These are phyloP conservation scores for Fomitopsis schrenkii DNA, from an alignment of 1,284 basidiomycete genomes.

Conservation along the genomic window DNA sequence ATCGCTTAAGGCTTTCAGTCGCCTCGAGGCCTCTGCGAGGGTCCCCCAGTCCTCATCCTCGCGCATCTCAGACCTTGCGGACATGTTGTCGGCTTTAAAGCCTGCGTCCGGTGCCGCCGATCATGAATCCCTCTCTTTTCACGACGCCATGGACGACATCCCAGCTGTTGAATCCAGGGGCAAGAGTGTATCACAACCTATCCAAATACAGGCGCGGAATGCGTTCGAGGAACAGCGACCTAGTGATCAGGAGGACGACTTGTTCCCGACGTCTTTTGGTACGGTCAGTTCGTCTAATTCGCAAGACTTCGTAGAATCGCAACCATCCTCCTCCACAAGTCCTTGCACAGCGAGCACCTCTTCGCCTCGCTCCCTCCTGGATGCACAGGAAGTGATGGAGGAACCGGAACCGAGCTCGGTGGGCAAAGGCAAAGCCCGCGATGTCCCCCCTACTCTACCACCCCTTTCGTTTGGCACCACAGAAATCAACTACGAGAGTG, in stretches of 20 bases:
- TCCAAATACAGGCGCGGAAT: conserved; percentile 38
- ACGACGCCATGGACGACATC: conserved; percentile 13
- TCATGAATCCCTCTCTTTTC: conserved; percentile 8
- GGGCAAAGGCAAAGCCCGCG: conserved; percentile 53
- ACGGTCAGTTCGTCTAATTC: conserved; percentile 14
- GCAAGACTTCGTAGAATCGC: not conserved
- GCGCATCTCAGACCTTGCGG: conserved; percentile 9
- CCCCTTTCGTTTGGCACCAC: conserved; percentile 57
- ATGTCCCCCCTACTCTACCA: conserved; percentile 56
- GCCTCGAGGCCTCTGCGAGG: conserved; percentile 26
- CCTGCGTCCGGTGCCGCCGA: conserved; percentile 1
- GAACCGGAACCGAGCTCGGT: conserved; percentile 17
- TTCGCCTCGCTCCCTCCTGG: not conserved
- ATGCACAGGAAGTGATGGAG: conserved; percentile 4
- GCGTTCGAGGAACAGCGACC: conserved; percentile 32
- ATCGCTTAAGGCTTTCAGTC: conserved; percentile 15
- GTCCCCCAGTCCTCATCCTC: conserved; percentile 14
- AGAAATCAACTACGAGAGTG: conserved; percentile 39
- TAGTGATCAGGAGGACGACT: conserved; percentile 10
- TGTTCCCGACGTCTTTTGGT: conserved; percentile 27
- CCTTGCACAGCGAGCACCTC: not conserved
- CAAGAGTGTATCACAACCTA: conserved; percentile 42
- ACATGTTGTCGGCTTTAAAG: conserved; percentile 7
- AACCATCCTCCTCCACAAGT: not conserved
- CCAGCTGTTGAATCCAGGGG: conserved; percentile 36